A percentile compares a stretch with the other conserved stretches of the same genome.
Conservation (phyloP, 202 grass and related monocot genomes). For the Eragrostis tef region DNA sequence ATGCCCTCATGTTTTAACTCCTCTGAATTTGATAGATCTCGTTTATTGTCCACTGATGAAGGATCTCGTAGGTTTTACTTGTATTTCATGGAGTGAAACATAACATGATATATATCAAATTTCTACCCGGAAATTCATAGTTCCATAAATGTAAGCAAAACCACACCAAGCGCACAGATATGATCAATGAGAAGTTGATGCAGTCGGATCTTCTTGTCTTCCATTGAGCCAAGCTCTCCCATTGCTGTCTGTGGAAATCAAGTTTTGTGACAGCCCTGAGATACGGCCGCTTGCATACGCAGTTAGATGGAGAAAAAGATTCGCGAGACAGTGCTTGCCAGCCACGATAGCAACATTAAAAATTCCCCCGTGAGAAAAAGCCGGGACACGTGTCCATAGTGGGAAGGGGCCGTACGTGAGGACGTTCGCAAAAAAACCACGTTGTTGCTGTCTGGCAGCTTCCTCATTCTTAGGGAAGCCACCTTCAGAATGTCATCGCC, state of each 20-base stretch:
- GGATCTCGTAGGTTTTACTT: neutral
- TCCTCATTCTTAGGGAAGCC: slow-evolving; percentile 64
- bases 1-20: neutral
- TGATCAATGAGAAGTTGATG: slow-evolving; percentile 3
- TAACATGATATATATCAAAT: neutral
- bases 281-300: too few relatives aligned
- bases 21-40: neutral
- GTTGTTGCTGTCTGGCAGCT: slow-evolving; percentile 29
- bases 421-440: too few relatives aligned
- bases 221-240: slow-evolving; percentile 12
- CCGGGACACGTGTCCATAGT: too few relatives aligned
- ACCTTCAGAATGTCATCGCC: slow-evolving; percentile 63
- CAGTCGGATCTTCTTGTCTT: neutral
- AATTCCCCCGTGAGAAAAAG: too few relatives aligned
- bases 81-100: neutral
- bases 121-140: neutral
- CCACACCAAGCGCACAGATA: neutral
- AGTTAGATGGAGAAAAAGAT: too few relatives aligned
- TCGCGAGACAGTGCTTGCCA: too few relatives aligned
- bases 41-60: neutral
- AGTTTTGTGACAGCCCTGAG: too few relatives aligned
- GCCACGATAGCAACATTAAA: too few relatives aligned
- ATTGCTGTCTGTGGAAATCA: neutral
- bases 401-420: too few relatives aligned
- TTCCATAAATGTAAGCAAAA: slow-evolving; percentile 3